Percentiles rank a stretch among this genome's conserved stretches.
Conservation (phyloP, 1,284 basidiomycete species). For the Heterobasidion annosum region DNA sequence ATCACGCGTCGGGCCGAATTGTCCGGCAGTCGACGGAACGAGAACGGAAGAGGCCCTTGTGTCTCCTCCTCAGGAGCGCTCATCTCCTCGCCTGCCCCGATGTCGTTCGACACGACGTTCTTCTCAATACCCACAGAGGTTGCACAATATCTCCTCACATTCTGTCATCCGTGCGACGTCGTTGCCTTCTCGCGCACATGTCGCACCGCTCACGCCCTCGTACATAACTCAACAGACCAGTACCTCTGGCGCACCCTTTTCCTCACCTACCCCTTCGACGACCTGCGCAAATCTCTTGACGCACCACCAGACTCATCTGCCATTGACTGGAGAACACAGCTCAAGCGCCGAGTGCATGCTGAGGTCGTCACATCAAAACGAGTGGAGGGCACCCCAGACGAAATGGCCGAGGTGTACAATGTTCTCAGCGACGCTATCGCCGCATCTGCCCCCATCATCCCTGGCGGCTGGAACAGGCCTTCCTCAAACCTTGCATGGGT, state of each 20-base stretch:
- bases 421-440: conserved; percentile 37
- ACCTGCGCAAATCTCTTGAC: conserved; percentile 29
- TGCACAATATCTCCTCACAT: conserved; percentile 41
- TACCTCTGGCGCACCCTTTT: conserved; percentile 60
- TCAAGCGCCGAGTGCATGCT: conserved; percentile 22
- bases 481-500: conserved; percentile 27
- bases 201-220: conserved; percentile 31
- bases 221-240: conserved; percentile 40
- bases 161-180: conserved; percentile 45
- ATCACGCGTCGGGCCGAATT: no score
- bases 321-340: conserved; percentile 20
- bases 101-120: background rate
- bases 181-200: conserved; percentile 49
- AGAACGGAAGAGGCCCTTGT: no score
- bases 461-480: conserved; percentile 13
- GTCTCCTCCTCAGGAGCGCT: no score
- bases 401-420: conserved; percentile 19
- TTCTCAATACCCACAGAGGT: conserved; percentile 43
- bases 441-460: conserved; percentile 26
- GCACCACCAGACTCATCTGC: conserved; percentile 9
- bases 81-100: no score
- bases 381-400: conserved; percentile 3
- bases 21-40: no score
- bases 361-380: conserved; percentile 13
- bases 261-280: conserved; percentile 47